Evolutionary conservation across 257 asterid species (phyloP), one percentile per base, ranked within the genome.

Genomic region (Capsicum rhomboideum): DNA sequence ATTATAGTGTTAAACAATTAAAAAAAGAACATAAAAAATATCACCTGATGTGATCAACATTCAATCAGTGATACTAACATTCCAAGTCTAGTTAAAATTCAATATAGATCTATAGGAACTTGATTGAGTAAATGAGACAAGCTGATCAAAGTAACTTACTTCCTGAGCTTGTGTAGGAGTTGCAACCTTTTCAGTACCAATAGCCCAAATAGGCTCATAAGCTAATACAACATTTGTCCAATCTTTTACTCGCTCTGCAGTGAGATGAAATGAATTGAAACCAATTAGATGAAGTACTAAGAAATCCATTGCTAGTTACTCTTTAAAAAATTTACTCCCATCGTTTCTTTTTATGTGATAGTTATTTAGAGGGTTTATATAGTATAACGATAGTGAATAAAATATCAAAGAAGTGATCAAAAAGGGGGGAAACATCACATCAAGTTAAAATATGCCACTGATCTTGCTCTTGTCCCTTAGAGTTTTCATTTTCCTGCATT

Each of bases 181-280:
- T 66, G 99, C 99, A 56, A 96, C 99, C 92, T 93, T 94, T 82
- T 98, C 99, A 61, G 99, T 96, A 84, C 99, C 99, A 90, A 96
- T 96, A 86, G 99, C 99, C 99, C 99, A 96, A 85, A 96, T 98
- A 87, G 99, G 99, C 91, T 96, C 99, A 86, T 96, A 96, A 79
- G 99, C 99, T 87, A 96, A 46, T 80, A 96, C 99, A 79, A 96
- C 93, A 23, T 94, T 93, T 64, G 90, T 77, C 99, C 99, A 96
- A 64, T 94, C 94, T 34, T 93, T 87, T 72, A 96, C 90, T 66
- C 83, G 71, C 0, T 89, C 99, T 96, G 97, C 85, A 89, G 72
- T 56, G 52, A 82, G 67, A n/a, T n/a, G n/a, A n/a, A n/a, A 58
- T 40, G 56, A 49, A 58, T 21, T 46, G 14, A 84, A 59, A 64